These are phyloP conservation scores for Aleurites moluccanus DNA, from an alignment of 441 rosid species.

Conservation along the genomic window DNA sequence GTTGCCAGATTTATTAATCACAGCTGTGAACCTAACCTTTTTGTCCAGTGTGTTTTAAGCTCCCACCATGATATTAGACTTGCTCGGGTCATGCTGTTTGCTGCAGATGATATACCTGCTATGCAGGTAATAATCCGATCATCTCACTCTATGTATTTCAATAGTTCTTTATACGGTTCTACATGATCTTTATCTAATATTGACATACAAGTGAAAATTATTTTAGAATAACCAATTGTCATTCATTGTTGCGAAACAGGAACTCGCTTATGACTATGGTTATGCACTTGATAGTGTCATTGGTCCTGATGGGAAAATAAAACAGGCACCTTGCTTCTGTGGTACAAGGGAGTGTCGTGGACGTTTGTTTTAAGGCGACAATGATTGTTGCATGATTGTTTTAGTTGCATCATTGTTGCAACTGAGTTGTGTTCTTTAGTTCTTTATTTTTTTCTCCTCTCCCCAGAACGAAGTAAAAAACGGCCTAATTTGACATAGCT, in stretches of 20 bases:
- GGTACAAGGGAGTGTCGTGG: background rate
- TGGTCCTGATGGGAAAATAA: conserved; percentile 10
- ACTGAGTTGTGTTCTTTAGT: background rate
- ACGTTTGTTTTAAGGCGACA: background rate
- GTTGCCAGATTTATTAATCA: conserved; percentile 46
- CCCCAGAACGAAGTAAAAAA: background rate
- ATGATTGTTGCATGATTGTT: background rate
- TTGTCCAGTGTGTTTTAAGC: conserved; percentile 45
- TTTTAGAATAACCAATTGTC: background rate
- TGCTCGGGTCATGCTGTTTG: conserved; percentile 42
- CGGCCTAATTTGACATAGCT: too few species aligned
- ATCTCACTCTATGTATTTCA: background rate
- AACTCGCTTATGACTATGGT: conserved; percentile 1
- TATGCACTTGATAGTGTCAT: background rate
- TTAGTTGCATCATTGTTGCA: background rate
- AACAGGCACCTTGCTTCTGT: background rate
- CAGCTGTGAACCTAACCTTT: conserved; percentile 44
- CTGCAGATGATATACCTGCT: conserved; percentile 42
- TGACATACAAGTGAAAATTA: background rate
- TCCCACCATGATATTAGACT: conserved; percentile 40
- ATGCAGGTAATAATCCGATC: conserved; percentile 28
- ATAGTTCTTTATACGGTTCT: background rate
- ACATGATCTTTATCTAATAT: background rate
- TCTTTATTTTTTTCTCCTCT: background rate
- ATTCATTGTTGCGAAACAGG: background rate